Conservation (phyloP, 352 stramenopile species). For the Globisporangium emineosum region DNA sequence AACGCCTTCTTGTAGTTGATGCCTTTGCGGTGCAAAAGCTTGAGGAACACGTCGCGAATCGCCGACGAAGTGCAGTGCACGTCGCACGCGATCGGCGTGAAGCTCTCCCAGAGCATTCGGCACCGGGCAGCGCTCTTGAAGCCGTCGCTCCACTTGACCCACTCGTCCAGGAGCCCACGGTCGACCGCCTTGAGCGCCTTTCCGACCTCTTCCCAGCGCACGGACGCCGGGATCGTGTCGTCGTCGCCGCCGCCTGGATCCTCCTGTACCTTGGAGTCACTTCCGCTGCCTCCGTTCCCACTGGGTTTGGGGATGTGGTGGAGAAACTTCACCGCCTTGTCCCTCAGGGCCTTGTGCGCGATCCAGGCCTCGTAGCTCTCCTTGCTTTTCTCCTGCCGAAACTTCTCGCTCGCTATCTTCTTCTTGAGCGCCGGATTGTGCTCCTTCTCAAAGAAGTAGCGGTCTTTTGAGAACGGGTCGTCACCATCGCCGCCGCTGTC, state of each 20-base stretch:
- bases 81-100: slow-evolving; percentile 82
- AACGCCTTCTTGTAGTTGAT: slow-evolving; percentile 86
- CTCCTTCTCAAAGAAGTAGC: slow-evolving; percentile 68
- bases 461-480: slow-evolving; percentile 63
- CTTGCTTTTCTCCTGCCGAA: slow-evolving; percentile 59
- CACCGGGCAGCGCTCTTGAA: slow-evolving; percentile 49
- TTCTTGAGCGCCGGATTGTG: slow-evolving; percentile 60
- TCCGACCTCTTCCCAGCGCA: slow-evolving; percentile 79
- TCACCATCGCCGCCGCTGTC: slow-evolving; percentile 35
- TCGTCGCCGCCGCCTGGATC: slow-evolving; percentile 26
- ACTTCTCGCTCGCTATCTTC: slow-evolving; percentile 35
- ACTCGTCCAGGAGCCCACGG: slow-evolving; percentile 72
- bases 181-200: slow-evolving; percentile 89
- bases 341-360: slow-evolving; percentile 71
- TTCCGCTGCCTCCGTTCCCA: too few species aligned
- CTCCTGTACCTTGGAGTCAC: background rate
- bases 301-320: slow-evolving; percentile 59
- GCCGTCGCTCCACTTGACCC: slow-evolving; percentile 77
- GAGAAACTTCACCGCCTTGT: slow-evolving; percentile 76
- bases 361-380: slow-evolving; percentile 76
- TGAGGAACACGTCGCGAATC: slow-evolving; percentile 88
- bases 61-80: slow-evolving; percentile 85
- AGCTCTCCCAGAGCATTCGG: slow-evolving; percentile 86
- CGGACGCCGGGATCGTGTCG: slow-evolving; percentile 25
- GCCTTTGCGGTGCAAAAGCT: slow-evolving; percentile 85